Base-by-base conservation (phyloP, 192 early-diverging fungal species). In the Coemansia aciculifera region DNA sequence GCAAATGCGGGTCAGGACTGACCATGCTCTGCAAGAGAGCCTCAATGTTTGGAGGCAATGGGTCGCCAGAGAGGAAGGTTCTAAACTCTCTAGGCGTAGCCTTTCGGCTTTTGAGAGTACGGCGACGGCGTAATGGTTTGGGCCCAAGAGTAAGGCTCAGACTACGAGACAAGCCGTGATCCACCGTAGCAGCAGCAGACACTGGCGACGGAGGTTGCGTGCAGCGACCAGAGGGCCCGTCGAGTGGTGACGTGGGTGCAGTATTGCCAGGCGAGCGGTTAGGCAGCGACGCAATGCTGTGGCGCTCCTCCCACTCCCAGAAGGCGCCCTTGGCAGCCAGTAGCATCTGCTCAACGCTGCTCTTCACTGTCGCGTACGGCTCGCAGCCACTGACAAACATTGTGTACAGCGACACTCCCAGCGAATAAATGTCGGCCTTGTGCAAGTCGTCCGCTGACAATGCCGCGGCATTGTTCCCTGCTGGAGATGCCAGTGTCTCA, bases 261-360 rank as follows among this genome's bases (percentile, higher is more conserved):
- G 66, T 64, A 3, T 52, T 34, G 39, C 60, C 46, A 3, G 60
- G 57, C 21, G 31, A 44, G 17, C 34, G 32, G 27, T 59, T 62
- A 4, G 69, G 69, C 67, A 77, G 44, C 19, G 72, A 62, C 1
- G 72, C 65, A 54, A 82, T 59, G 59, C 62, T 69, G 29, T 84
- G 72, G 1, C 77, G 72, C 63, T 84, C 76, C 70, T 88, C 88
- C 79, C 83, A 87, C 21, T 81, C 74, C 88, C 88, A 89, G 62
- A 89, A 89, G 5, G 86, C 88, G 43, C 88, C 88, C 63, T 82
- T 87, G 10, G 79, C 74, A 21, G 87, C 84, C 64, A 84, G 69
- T 17, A 87, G 81, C 71, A 89, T 84, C 75, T 87, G 85, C 74
- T 89, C 88, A 10, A 88, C 77, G n/a, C 78, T 69, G 56, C 81